These are phyloP conservation scores for Apiospora pterosperma DNA, from an alignment of 2,329 filamentous ascomycete genomes.

Conservation along the genomic window DNA sequence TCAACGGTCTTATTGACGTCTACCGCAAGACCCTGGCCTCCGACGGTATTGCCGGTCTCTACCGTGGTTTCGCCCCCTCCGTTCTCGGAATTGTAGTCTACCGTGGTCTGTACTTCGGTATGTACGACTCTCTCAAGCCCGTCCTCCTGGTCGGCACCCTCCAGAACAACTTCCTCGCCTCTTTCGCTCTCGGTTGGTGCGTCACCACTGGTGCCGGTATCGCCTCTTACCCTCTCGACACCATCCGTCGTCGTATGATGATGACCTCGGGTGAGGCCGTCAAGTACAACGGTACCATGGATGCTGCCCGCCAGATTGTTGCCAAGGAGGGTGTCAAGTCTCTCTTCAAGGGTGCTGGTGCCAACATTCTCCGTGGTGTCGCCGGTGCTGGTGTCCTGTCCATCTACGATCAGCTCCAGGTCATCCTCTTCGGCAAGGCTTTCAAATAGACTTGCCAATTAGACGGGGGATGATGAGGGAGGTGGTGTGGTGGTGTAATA, in stretches of 20 bases:
- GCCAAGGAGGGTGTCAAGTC: conserved; percentile 97
- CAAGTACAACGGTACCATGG: conserved; percentile 98
- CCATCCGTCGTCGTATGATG: conserved; percentile 99
- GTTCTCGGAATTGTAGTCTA: conserved; percentile 99
- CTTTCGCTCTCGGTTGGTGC: conserved; percentile 96
- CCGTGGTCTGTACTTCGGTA: conserved; percentile 99
- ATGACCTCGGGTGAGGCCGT: conserved; percentile 97
- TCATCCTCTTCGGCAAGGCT: conserved; percentile 99
- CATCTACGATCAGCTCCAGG: conserved; percentile 99
- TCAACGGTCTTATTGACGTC: conserved; percentile 99
- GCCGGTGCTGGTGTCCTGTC: conserved; percentile 99
- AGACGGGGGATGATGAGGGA: conserved; percentile 31
- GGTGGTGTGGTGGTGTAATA: conserved; percentile 34
- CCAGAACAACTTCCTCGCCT: conserved; percentile 98
- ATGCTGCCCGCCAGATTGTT: conserved; percentile 94
- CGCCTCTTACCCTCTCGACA: conserved; percentile 99
- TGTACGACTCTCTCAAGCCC: conserved; percentile 99
- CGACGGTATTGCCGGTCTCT: conserved; percentile 98
- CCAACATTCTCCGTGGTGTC: conserved; percentile 99
- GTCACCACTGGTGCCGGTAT: conserved; percentile 99
- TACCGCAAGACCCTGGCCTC: conserved; percentile 99
- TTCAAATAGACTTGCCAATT: conserved; percentile 62
- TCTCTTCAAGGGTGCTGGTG: conserved; percentile 99
- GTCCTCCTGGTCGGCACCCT: conserved; percentile 88
- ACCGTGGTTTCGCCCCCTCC: conserved; percentile 99